Evolutionary conservation across 192 early-diverging fungal species (phyloP), one percentile per base, ranked within the genome.

Genomic region (Pilobolus umbonatus): DNA sequence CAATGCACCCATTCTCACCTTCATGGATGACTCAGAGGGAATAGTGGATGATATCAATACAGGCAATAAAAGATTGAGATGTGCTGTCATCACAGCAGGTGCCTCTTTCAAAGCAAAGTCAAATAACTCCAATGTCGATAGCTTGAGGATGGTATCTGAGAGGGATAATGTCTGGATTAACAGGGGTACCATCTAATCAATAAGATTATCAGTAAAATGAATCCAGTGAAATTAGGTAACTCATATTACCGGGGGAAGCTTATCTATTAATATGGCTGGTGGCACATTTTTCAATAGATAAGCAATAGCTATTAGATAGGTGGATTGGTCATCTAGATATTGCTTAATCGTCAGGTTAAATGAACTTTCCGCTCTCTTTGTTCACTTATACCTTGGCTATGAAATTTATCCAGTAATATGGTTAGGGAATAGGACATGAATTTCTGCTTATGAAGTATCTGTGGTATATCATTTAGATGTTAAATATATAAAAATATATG

Each of bases 401-500:
- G 68, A 60, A 88, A 88, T 14, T 76, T 71, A 4, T 72, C 21
- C 0, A 88, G 78, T 19, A 92, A 68, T 44, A 73, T 75, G 8
- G 87, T 89, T 14, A 95, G 67, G 48, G 84, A 88, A 30, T 81
- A 81, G 30, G 84, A 78, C 62, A 92, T 95, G 58, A 96, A 88
- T 25, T 85, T 75, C 68, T 96, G 94, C 67, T 91, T 90, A 61
- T 87, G 85, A 19, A 98, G 68, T 8, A 88, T 61, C 77, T 85
- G 76, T 24, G 5, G 17, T 31, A 12, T 15, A 22, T 30, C 11
- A 0, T 22, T 19, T 5, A 11, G n/a, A 3, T 15, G 17, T 12
- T 42, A 53, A 12, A 12, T 50, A 25, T 43, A 8, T 19, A 62
- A 53, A 24, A 21, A 22, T 24, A 35, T 25, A 24, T 34, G 12